Percentiles rank a stretch among this genome's conserved stretches.
phyloP scores from a whole-genome alignment of 768 basidiomycete genomes.

The Trametes coccinea region DNA sequence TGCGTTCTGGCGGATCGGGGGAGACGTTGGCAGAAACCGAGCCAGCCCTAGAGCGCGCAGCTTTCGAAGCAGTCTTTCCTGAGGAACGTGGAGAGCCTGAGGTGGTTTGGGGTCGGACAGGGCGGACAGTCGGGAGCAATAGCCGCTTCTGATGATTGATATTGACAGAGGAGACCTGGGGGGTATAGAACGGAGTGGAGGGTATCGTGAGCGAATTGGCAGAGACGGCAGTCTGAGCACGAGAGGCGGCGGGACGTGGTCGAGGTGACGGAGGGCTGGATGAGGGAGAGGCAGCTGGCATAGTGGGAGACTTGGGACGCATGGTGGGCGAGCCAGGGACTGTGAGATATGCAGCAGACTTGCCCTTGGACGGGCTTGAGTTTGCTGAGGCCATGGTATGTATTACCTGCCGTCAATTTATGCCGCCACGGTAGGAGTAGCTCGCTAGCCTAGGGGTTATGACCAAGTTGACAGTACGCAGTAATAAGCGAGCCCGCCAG shows the following conservation, averaged over 20 bases:
- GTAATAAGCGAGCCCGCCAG: too few relatives aligned
- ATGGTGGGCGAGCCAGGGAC: slow-evolving; percentile 7
- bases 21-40: slow-evolving; percentile 24
- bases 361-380: slow-evolving; percentile 10
- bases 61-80: slow-evolving; percentile 21
- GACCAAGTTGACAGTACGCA: too few relatives aligned
- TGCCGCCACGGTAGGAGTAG: background rate
- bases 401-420: background rate
- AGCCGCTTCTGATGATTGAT: slow-evolving; percentile 16
- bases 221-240: slow-evolving; percentile 18
- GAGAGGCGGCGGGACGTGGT: slow-evolving; percentile 2
- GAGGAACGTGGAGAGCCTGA: slow-evolving; percentile 19
- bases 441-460: too few relatives aligned
- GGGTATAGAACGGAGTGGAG: slow-evolving; percentile 23
- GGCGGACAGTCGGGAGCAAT: slow-evolving; percentile 31
- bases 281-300: slow-evolving; percentile 8
- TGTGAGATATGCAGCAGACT: slow-evolving; percentile 3
- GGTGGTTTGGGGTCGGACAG: background rate
- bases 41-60: slow-evolving; percentile 26
- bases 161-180: slow-evolving; percentile 21
- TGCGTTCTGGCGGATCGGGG: slow-evolving; percentile 22
- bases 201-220: slow-evolving; percentile 12
- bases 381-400: slow-evolving; percentile 10
- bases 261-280: slow-evolving; percentile 13
- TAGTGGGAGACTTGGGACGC: slow-evolving; percentile 18